phyloP scores from a whole-genome alignment of 176 grass and related monocot genomes.

The Areca catechu region DNA sequence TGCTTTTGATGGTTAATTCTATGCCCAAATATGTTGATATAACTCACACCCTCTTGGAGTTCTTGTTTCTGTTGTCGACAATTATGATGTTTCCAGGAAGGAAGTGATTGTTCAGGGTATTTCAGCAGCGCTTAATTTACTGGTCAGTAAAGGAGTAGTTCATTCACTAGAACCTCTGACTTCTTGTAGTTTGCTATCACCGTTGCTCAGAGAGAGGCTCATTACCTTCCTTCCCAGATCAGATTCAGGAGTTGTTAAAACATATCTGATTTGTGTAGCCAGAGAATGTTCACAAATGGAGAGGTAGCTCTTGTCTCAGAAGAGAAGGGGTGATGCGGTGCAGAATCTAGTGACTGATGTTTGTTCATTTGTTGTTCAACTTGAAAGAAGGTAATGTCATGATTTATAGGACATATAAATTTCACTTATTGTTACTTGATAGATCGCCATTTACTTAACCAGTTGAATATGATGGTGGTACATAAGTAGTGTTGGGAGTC shows the following conservation, averaged over 20 bases:
- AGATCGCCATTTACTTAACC: no score
- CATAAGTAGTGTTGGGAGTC: no score
- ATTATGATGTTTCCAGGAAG: constrained; percentile 64
- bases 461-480: no score
- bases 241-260: constrained; percentile 13
- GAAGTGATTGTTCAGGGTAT: constrained; percentile 38
- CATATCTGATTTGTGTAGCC: neutral
- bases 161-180: constrained; percentile 52
- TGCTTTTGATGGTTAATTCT: constrained; percentile 88
- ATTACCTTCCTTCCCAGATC: constrained; percentile 27
- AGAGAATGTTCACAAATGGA: no score
- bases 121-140: constrained; percentile 26
- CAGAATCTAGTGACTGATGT: no score
- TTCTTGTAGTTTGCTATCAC: constrained; percentile 47
- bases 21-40: constrained; percentile 68
- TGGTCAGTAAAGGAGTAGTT: constrained; percentile 57
- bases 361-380: no score
- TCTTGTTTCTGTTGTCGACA: constrained; percentile 86
- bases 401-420: no score
- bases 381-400: no score
- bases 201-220: constrained; percentile 58
- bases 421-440: no score
- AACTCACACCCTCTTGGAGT: constrained; percentile 69
- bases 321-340: no score
- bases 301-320: no score